Percentiles rank a stretch among this genome's conserved stretches.
Conservation (phyloP, 345 rosid species). For the Carallia brachiata region DNA sequence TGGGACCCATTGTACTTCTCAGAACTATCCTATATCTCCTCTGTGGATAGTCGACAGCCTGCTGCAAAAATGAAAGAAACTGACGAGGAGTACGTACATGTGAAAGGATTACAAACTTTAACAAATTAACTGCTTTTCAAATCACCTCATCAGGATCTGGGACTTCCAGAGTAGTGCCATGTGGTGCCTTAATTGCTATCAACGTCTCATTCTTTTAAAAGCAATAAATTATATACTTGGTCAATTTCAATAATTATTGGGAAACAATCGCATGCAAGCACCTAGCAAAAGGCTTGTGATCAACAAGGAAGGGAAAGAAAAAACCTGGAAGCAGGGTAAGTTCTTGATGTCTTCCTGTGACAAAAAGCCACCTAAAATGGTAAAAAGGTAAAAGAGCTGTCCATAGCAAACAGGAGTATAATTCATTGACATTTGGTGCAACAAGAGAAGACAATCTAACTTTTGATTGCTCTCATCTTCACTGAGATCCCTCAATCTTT, state of each 20-base stretch:
- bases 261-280: conserved; percentile 10
- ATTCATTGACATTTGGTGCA: conserved; percentile 4
- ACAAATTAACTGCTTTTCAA: conserved; percentile 14
- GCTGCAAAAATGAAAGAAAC: conserved; percentile 18
- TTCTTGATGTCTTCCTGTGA: conserved; percentile 95
- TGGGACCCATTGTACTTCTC: conserved; percentile 96
- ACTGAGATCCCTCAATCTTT: conserved; percentile 73
- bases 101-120: neutral
- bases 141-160: conserved; percentile 99
- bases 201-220: conserved; percentile 77
- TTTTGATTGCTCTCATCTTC: conserved; percentile 84
- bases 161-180: conserved; percentile 96
- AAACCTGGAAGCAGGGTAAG: conserved; percentile 89
- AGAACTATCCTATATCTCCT: conserved; percentile 90
- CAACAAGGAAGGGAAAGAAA: conserved; percentile 16
- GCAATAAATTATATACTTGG: conserved; percentile 13
- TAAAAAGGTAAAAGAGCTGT: conserved; percentile 26
- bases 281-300: conserved; percentile 1
- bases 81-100: conserved; percentile 5
- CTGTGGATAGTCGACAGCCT: conserved; percentile 91
- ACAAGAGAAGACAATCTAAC: conserved; percentile 36
- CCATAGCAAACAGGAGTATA: neutral
- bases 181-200: conserved; percentile 98
- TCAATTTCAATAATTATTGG: conserved; percentile 1
- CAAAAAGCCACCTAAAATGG: conserved; percentile 77